phyloP scores from a whole-genome alignment of 306 rosid species.

The Cucurbita moschata region DNA sequence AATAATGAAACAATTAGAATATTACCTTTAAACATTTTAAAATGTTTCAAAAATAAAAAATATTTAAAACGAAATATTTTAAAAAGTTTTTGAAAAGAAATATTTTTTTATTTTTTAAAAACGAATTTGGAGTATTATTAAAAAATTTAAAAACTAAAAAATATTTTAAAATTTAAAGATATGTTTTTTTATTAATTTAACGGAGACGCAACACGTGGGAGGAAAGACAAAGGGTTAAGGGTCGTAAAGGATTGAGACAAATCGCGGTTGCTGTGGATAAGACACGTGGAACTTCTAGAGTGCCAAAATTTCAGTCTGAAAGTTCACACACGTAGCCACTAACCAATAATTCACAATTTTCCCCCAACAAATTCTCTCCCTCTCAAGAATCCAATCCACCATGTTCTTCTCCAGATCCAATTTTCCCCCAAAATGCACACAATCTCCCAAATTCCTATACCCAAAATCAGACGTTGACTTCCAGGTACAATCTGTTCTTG shows the following conservation, averaged over 20 bases:
- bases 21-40: no score
- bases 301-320: not conserved
- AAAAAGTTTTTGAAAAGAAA: no score
- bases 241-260: not conserved
- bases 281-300: not conserved
- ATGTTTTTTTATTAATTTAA: no score
- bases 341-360: not conserved
- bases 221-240: not conserved
- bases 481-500: not conserved
- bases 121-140: no score
- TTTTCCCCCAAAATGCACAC: not conserved
- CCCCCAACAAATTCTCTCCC: not conserved
- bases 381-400: not conserved
- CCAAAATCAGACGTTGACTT: not conserved
- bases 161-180: no score
- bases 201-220: no score
- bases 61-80: no score
- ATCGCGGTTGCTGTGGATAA: not conserved
- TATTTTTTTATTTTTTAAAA: no score
- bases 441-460: not conserved
- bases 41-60: no score
- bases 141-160: no score
- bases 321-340: not conserved
- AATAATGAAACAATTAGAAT: no score
- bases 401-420: slow-evolving; percentile 4